phyloP scores from a whole-genome alignment of 257 asterid genomes.

The Sherardia arvensis region DNA sequence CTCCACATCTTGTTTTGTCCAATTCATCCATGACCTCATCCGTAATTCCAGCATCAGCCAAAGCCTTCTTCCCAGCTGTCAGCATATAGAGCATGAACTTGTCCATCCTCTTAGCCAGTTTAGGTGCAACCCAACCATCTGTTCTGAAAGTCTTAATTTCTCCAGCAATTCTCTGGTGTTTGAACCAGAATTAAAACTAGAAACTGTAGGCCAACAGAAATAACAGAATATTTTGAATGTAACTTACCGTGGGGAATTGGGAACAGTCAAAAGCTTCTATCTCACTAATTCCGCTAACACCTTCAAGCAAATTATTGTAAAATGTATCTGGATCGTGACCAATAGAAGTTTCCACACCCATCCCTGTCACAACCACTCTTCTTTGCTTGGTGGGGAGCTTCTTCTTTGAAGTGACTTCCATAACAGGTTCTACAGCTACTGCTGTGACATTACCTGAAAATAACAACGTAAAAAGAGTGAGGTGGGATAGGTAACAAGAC shows the following conservation, averaged over 20 bases:
- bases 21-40: conserved; percentile 61
- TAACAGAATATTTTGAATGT: conserved; percentile 4
- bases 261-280: conserved; percentile 91
- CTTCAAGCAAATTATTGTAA: conserved; percentile 80
- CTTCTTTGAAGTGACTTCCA: conserved; percentile 40
- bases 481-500: not conserved
- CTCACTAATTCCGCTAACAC: conserved; percentile 83
- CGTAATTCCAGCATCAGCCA: conserved; percentile 78
- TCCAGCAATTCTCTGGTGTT: conserved; percentile 85
- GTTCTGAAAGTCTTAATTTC: conserved; percentile 87
- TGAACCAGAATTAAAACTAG: conserved; percentile 16
- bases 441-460: conserved; percentile 53
- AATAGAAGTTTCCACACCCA: conserved; percentile 86
- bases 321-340: conserved; percentile 72
- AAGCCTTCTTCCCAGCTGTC: conserved; percentile 92
- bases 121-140: conserved; percentile 93
- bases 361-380: conserved; percentile 93
- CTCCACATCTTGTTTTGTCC: conserved; percentile 78
- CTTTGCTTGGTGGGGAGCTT: conserved; percentile 60
- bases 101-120: conserved; percentile 87
- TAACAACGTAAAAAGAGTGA: conserved; percentile 9
- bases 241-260: conserved; percentile 71
- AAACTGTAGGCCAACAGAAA: conserved; percentile 13
- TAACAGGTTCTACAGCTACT: conserved; percentile 40
- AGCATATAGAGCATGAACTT: conserved; percentile 96